Evolutionary conservation across 129 eudicot species (phyloP), one percentile per base, ranked within the genome.

Genomic region (Artemisia tridentata): DNA sequence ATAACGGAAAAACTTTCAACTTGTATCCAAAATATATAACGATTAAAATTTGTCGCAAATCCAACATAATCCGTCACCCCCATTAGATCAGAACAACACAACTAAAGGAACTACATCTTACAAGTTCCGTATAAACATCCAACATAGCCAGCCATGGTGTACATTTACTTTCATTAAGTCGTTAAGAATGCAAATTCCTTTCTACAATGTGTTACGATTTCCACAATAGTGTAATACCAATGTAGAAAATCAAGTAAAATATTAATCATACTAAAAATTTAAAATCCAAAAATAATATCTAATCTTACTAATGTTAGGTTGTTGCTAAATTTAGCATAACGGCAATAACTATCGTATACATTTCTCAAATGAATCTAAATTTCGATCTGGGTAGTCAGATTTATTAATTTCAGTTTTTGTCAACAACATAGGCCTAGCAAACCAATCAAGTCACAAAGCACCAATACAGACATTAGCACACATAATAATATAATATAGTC

Each of bases 341-440:
- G 6, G 10, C 19, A 53, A 73, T 20, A 14, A 18, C 34, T 31
- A 52, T 52, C 29, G 53, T 58, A 65, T 74, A n/a, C 72, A 20
- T 53, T n/a, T 52, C n/a, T 54, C 66, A 65, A 15, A 54, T 7
- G 54, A 4, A 29, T 29, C 5, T 27, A 29, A 29, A 29, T 29
- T 29, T 29, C 0, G 4, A 29, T 29, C 38, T 29, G 38, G 4
- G 4, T 29, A 29, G 38, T 29, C 38, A 29, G 4, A 0, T 20
- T 20, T 20, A 20, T 0, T 20, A 20, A 0, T 1, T 0, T 20
- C 23, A 20, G 1, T 0, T n/a, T n/a, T n/a, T 20, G 1, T 20
- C 23, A 20, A 20, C 23, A 20, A 20, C 1, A 20, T 20, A 20
- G 1, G 23, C 23, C 23, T 20, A 20, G 23, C 23, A 20, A 20